These are phyloP conservation scores for Berberis thunbergii DNA, from an alignment of 164 flowering plant genomes.

Conservation along the genomic window DNA sequence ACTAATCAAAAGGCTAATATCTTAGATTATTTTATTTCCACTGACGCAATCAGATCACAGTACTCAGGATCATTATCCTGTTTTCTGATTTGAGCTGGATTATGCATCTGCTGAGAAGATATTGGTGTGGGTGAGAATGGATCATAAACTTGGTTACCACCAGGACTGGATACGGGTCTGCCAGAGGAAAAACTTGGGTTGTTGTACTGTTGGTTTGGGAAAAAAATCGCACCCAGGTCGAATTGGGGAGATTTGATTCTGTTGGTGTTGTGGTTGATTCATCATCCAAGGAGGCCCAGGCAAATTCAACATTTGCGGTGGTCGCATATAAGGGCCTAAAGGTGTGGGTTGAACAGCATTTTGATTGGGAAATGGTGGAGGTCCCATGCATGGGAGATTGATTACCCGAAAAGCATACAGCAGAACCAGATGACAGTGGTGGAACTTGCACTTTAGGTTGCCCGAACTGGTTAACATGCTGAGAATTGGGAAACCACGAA, in stretches of 20 bases:
- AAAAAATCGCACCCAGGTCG: conserved; percentile 15
- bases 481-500: conserved; percentile 36
- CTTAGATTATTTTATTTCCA: conserved; percentile 40
- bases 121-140: conserved; percentile 78
- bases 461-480: conserved; percentile 26
- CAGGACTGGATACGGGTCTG: conserved; percentile 19
- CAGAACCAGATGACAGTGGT: conserved; percentile 14
- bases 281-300: conserved; percentile 35
- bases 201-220: conserved; percentile 30
- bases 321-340: conserved; percentile 27
- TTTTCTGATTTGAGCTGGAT: conserved; percentile 20
- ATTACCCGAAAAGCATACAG: conserved; percentile 18
- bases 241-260: conserved; percentile 11
- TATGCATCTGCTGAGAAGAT: conserved; percentile 27
- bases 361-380: conserved; percentile 23
- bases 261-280: conserved; percentile 26
- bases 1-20: background rate
- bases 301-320: conserved; percentile 21
- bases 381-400: conserved; percentile 13
- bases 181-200: conserved; percentile 19
- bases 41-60: conserved; percentile 69
- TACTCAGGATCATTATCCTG: conserved; percentile 59
- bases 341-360: conserved; percentile 9
- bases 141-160: conserved; percentile 60
- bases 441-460: conserved; percentile 18